A percentile compares a stretch with the other conserved stretches of the same genome.
Conservation (phyloP, 2,329 filamentous ascomycete species). For the Colletotrichum sp. region DNA sequence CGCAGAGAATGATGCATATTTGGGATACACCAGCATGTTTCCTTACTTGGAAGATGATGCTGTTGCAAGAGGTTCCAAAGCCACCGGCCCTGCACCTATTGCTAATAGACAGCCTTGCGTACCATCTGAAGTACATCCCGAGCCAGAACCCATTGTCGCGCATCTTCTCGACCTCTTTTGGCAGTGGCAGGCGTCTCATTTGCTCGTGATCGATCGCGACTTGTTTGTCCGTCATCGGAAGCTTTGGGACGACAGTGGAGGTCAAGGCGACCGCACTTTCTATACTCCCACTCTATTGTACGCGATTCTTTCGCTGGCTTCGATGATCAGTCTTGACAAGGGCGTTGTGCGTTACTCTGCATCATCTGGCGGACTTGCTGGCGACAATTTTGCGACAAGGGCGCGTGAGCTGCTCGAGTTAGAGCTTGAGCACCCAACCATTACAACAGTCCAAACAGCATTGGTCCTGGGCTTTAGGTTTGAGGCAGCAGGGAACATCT, state of each 20-base stretch:
- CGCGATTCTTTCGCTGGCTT: slow-evolving; percentile 1
- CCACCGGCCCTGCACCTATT: fast-evolving
- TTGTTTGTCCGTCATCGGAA: background rate
- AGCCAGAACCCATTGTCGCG: slow-evolving; percentile 16
- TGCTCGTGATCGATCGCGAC: background rate
- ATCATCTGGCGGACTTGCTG: background rate
- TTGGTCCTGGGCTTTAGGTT: slow-evolving; percentile 3
- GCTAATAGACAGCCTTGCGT: background rate
- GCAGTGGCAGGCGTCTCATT: slow-evolving; percentile 3
- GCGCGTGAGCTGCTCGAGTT: background rate
- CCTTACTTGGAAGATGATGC: background rate
- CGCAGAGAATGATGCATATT: background rate
- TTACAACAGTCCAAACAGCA: background rate
- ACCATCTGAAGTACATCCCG: background rate
- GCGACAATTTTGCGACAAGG: slow-evolving; percentile 1
- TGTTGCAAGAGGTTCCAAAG: background rate
- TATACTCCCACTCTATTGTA: background rate
- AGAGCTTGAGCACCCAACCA: background rate
- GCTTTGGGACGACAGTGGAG: slow-evolving; percentile 5
- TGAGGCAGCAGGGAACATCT: background rate
- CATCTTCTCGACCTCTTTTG: slow-evolving; percentile 13
- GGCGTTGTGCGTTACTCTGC: slow-evolving; percentile 10
- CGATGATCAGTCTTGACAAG: slow-evolving; percentile 14
- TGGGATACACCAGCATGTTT: background rate
- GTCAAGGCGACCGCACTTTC: background rate